Base-by-base conservation (phyloP, 2,329 filamentous ascomycete species). In the Fusarium floridanum region DNA sequence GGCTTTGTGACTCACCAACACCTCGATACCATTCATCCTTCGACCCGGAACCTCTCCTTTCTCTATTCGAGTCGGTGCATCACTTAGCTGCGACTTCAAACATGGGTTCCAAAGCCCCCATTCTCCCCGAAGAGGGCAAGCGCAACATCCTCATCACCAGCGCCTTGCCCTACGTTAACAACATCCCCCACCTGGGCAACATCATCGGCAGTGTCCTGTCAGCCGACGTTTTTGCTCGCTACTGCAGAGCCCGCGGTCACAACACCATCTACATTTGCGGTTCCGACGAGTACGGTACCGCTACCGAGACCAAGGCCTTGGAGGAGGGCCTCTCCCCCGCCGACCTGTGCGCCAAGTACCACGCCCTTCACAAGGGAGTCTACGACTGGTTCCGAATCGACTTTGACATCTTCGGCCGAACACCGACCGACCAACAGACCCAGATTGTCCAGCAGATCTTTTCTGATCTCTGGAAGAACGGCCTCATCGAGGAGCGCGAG, bases 331-430 rank as follows among this genome's bases (percentile, higher is more conserved):
- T 95, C 73, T 95, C 92, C 14, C 95, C 96, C 24, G 89, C 93
- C 79, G 90, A 95, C 81, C 91, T 98, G 14, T 98, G 96, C 86
- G 91, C 94, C 84, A 97, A 98, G 86, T 98, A 97, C 87, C 94
- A 97, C 85, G 91, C 91, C 79, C 91, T 97, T 68, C 96, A 98
- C 85, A 91, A 95, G 79, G 94, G 93, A 59, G 93, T 98, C 76
- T 98, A 98, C 84, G 90, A 97, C 83, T 98, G 96, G 95, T 99
- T 99, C 86, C 91, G 95, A 81, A 96, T 98, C 80, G 92, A 90
- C 68, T 98, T 98, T 81, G 96, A 98, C 85, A 92, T 95, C 83
- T 99, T 98, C 81, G 97, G 95, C 72, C 93, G 95, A 69, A 98
- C 97, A 6, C 95, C 95, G 4, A 98, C 96, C 20, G 85, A 90